Base-by-base conservation (phyloP, 192 early-diverging fungal species). In the Pilaira anomala region DNA sequence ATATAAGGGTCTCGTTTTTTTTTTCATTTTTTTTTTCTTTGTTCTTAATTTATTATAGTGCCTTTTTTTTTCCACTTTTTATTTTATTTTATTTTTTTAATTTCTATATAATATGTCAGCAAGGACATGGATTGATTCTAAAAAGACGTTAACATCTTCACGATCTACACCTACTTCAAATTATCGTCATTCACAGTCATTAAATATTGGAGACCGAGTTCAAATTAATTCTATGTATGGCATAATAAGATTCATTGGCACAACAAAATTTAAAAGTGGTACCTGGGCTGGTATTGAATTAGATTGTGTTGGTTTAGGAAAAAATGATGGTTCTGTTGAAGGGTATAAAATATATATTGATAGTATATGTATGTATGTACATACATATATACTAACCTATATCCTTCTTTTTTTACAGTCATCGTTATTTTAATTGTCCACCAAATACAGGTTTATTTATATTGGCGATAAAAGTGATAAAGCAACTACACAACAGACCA, bases 251-350 rank as follows among this genome's bases (percentile, higher is more conserved):
- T 91, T 78, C 60, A 44, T 90, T 16, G 90, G 90, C 6, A 78
- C 86, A 1, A 83, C 85, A 14, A 75, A 86, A 26, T 84, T 85
- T 52, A 90, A 90, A 70, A 76, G 80, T 19, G 90, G 88, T 4
- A 78, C 75, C 5, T 91, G 88, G 88, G 90, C 87, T 13, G 90
- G 90, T 16, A 77, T 91, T 54, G 86, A 87, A 66, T 68, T 91
- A 9, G 87, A 91, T 54, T 76, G 79, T 33, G 66, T 61, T 7
- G 87, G 85, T 7, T 79, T 74, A 26, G 90, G 90, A 19, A 91
- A 91, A 60, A 91, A 91, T 68, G 81, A 87, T 42, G 90, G 90
- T 22, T 78, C 73, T 14, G 87, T 87, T 21, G 76, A 75, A 33
- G 90, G 76, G 80, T 82, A 76, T 55, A 42, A 16, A 41, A 18